A percentile compares a stretch with the other conserved stretches of the same genome.
phyloP scores from a whole-genome alignment of 225 moss, liverwort and hornwort genomes.

The Marchantia polymorpha region DNA sequence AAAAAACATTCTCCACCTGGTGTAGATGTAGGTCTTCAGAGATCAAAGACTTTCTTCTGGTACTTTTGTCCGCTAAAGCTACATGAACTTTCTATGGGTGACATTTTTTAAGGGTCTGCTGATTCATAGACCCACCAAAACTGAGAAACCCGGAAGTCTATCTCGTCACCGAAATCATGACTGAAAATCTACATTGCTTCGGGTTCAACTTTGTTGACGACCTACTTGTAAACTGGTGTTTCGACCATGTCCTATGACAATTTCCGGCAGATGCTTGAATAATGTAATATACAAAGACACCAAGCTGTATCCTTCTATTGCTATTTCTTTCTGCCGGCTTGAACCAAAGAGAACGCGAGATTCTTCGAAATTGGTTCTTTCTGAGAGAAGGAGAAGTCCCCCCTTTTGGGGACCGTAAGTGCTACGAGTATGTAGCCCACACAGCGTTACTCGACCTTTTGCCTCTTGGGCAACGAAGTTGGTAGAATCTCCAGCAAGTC shows the following conservation, averaged over 20 bases:
- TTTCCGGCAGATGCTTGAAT: slow-evolving; percentile 13
- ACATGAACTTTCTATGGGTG: slow-evolving; percentile 5
- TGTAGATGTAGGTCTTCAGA: not conserved
- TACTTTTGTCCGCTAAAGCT: slow-evolving; percentile 1
- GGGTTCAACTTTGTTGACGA: slow-evolving; percentile 12
- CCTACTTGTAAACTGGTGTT: slow-evolving; percentile 3
- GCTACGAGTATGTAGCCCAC: not conserved
- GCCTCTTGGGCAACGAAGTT: slow-evolving; percentile 39
- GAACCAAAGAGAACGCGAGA: not conserved
- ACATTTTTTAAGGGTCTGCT: slow-evolving; percentile 26
- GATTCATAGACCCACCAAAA: slow-evolving; percentile 28
- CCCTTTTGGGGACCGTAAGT: not conserved
- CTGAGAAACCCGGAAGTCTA: slow-evolving; percentile 12
- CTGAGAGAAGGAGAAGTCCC: not conserved
- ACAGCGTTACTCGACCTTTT: slow-evolving; percentile 17
- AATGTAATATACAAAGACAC: slow-evolving; percentile 26
- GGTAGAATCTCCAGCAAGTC: slow-evolving; percentile 53
- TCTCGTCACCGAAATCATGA: not conserved
- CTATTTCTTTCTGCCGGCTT: not conserved
- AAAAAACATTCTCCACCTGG: not conserved
- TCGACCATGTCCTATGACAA: slow-evolving; percentile 1
- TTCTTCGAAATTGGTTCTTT: not conserved
- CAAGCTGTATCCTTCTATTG: slow-evolving; percentile 6
- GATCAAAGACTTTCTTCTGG: not conserved
- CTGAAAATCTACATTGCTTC: slow-evolving; percentile 13